Conservation (phyloP, 768 basidiomycete species). For the Lactarius evosmus region DNA sequence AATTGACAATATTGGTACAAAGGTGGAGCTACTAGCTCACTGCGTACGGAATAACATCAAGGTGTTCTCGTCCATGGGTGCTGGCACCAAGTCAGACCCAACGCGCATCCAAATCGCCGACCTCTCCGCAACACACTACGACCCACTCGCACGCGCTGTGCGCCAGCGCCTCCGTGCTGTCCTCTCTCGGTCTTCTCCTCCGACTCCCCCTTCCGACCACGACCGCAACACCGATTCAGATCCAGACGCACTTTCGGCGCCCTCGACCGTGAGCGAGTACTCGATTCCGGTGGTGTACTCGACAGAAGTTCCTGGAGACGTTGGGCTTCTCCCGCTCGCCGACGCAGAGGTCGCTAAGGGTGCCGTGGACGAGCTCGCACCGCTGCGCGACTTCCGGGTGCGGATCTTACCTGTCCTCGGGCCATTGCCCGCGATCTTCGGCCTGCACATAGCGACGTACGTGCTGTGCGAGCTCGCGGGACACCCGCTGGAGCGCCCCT, state of each 20-base stretch:
- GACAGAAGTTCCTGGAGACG: constrained; percentile 86
- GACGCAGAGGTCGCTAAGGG: constrained; percentile 93
- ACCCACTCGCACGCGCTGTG: constrained; percentile 90
- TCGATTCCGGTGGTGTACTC: constrained; percentile 90
- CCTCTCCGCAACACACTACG: constrained; percentile 88
- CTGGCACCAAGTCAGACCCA: constrained; percentile 91
- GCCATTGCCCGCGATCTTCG: constrained; percentile 87
- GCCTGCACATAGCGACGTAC: constrained; percentile 85
- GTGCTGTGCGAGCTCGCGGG: constrained; percentile 82
- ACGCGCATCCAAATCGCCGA: constrained; percentile 94
- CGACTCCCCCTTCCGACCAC: not conserved
- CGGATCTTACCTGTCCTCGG: constrained; percentile 91
- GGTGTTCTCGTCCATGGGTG: constrained; percentile 97
- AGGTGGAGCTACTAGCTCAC: constrained; percentile 89
- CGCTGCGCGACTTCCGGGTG: constrained; percentile 90
- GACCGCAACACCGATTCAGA: not conserved
- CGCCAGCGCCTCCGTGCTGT: constrained; percentile 61
- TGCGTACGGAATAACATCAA: constrained; percentile 80
- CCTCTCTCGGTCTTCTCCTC: constrained; percentile 32
- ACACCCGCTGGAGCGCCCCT: constrained; percentile 77
- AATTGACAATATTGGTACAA: constrained; percentile 96
- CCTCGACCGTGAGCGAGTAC: constrained; percentile 42
- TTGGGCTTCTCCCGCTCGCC: constrained; percentile 83
- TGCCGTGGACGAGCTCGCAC: constrained; percentile 80
- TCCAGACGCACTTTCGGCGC: constrained; percentile 32